Evolutionary conservation across 768 basidiomycete genomes (phyloP), one percentile per base, ranked within the genome.

Genomic region (Pleurotus tuber-regium): DNA sequence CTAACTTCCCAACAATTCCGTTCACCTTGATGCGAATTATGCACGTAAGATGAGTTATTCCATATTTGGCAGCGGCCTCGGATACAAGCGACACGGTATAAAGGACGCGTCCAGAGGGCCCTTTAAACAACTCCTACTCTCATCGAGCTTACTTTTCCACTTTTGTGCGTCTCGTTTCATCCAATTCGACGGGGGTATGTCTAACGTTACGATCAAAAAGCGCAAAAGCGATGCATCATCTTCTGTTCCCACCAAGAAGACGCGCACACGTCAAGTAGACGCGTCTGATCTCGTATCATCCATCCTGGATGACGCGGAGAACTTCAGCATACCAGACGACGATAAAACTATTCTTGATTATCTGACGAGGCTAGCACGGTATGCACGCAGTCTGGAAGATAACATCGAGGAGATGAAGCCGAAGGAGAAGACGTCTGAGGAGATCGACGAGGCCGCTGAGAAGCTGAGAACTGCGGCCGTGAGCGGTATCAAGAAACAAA

Each of bases 401-500:
- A 57, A 65, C 39, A 42, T 68, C 19, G 52, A 57, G 0, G 49
- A 55, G 1, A 49, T 50, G 28, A 64, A 63, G 47, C 61, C 63
- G 1, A 66, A 69, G 58, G 54, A 57, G n/a, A 74, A 71, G 66
- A 63, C 69, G 0, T 57, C 61, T 4, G 66, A 68, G 30, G 66
- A 78, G 48, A 51, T 80, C 24, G 60, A 66, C n/a, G 66, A 48
- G 0, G 76, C 73, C 2, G 74, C 73, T 0, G 72, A 70, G 55
- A 80, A 77, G 54, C 62, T 82, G 14, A 58, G 70, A 21, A 70
- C 67, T 52, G 74, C 74, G 39, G 72, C 69, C 19, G 65, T 69
- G 19, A 77, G 75, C 57, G 77, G 78, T 0, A 82, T 82, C 48
- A 71, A 57, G 56, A 78, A 79, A 54, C 76, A 80, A 63, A 77